Percentiles rank a stretch among this genome's conserved stretches.
Evolutionary conservation across 2,329 filamentous ascomycete species (phyloP).

Genomic region (Neocucurbitaria cava): DNA sequence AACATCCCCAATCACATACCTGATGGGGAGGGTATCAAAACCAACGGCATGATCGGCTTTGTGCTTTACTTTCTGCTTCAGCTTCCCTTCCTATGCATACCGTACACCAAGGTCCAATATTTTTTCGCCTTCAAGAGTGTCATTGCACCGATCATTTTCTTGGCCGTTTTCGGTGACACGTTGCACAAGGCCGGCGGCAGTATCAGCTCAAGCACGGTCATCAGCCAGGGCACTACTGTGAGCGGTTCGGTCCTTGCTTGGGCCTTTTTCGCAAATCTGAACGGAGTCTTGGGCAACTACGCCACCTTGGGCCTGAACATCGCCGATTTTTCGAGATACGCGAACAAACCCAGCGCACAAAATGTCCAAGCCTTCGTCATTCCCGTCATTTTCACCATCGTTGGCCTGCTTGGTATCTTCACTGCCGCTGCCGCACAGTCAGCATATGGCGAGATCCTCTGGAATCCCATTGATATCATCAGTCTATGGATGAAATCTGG

Average conservation of each 20-base stretch:
- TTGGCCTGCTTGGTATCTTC: conserved; percentile 47
- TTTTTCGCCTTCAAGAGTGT: conserved; percentile 36
- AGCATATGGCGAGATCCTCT: conserved; percentile 33
- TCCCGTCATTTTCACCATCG: conserved; percentile 39
- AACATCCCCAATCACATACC: conserved; percentile 31
- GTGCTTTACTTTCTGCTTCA: conserved; percentile 36
- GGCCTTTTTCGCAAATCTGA: conserved; percentile 29
- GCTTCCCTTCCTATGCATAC: conserved; percentile 34
- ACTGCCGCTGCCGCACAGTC: conserved; percentile 46
- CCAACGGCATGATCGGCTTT: conserved; percentile 29
- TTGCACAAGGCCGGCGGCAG: conserved; percentile 29
- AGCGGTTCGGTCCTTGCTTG: conserved; percentile 32
- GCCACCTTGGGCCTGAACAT: conserved; percentile 40
- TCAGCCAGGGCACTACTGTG: conserved; percentile 32
- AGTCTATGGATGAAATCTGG: conserved; percentile 49
- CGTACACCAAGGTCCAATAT: conserved; percentile 31
- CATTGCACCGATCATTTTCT: conserved; percentile 35
- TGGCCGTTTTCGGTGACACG: conserved; percentile 34
- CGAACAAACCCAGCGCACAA: conserved; percentile 41
- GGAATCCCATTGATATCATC: conserved; percentile 48
- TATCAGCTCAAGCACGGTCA: conserved; percentile 40
- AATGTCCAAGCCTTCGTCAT: conserved; percentile 48
- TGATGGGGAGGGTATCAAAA: conserved; percentile 23
- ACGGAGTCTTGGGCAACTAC: conserved; percentile 37
- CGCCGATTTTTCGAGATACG: conserved; percentile 53